Evolutionary conservation across 257 asterid genomes (phyloP).

Genomic region (Solanum rostratum): DNA sequence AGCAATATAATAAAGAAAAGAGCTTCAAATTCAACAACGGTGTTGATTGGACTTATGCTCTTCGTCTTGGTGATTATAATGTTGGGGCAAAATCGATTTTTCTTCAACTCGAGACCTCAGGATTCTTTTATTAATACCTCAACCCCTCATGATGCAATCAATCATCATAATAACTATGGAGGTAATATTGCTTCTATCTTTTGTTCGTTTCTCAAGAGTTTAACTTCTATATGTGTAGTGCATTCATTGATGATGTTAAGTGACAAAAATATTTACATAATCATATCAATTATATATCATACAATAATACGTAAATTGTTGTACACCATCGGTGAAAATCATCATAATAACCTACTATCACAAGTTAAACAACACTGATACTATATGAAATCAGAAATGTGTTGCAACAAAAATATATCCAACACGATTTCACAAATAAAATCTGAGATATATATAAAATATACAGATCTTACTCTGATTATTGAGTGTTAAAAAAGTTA

Average conservation of each 20-base stretch:
- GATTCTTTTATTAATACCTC: neutral
- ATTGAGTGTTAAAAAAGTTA: rapidly evolving
- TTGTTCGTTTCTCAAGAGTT: neutral
- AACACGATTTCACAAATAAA: no score
- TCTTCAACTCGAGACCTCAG: neutral
- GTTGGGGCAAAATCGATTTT: neutral
- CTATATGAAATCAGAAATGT: neutral
- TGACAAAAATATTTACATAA: neutral
- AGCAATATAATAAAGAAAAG: neutral
- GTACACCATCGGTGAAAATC: neutral
- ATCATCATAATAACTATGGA: neutral
- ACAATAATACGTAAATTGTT: neutral
- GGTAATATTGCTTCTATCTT: neutral
- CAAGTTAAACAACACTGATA: neutral
- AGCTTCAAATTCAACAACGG: neutral
- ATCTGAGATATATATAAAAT: neutral
- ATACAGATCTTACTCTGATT: neutral
- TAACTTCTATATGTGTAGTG: neutral
- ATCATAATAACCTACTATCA: neutral
- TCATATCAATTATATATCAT: neutral
- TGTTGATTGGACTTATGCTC: neutral
- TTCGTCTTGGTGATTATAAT: neutral
- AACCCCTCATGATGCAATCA: neutral
- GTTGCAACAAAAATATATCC: neutral
- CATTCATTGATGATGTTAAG: neutral